These are phyloP conservation scores for Leccinum pachyderme DNA, from an alignment of 1,284 basidiomycete genomes.

Conservation along the genomic window DNA sequence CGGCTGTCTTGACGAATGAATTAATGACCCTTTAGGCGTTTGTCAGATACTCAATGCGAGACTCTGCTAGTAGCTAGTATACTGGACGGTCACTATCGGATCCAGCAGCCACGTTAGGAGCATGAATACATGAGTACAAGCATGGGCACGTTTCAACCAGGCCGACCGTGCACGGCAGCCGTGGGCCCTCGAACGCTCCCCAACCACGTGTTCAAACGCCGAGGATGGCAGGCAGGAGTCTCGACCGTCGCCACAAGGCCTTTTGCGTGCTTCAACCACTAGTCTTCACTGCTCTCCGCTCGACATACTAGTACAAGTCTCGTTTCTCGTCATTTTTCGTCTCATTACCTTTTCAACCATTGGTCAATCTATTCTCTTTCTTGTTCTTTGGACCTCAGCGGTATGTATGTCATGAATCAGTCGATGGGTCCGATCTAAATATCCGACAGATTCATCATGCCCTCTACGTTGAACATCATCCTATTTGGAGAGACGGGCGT, in stretches of 20 bases:
- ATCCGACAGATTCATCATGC: conserved; percentile 18
- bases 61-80: background rate
- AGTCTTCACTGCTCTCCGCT: background rate
- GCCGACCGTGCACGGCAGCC: conserved; percentile 5
- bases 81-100: background rate
- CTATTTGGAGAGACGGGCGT: conserved; percentile 34
- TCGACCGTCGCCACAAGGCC: conserved; percentile 13
- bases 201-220: conserved; percentile 26
- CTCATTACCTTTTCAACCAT: background rate
- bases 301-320: background rate
- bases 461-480: conserved; percentile 29
- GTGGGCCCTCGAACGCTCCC: background rate
- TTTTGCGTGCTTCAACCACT: background rate
- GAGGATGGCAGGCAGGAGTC: conserved; percentile 21
- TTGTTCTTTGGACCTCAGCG: conserved; percentile 1
- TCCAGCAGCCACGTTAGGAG: conserved; percentile 13
- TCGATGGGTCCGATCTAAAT: conserved; percentile 19
- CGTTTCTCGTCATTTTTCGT: background rate
- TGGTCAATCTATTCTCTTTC: background rate
- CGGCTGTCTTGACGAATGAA: background rate
- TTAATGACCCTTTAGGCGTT: background rate
- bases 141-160: conserved; percentile 16
- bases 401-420: conserved; percentile 12
- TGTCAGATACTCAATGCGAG: background rate
- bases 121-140: conserved; percentile 9